A percentile compares a stretch with the other conserved stretches of the same genome.
Conservation (phyloP, 2,329 filamentous ascomycete species). For the Colletotrichum tropicale region DNA sequence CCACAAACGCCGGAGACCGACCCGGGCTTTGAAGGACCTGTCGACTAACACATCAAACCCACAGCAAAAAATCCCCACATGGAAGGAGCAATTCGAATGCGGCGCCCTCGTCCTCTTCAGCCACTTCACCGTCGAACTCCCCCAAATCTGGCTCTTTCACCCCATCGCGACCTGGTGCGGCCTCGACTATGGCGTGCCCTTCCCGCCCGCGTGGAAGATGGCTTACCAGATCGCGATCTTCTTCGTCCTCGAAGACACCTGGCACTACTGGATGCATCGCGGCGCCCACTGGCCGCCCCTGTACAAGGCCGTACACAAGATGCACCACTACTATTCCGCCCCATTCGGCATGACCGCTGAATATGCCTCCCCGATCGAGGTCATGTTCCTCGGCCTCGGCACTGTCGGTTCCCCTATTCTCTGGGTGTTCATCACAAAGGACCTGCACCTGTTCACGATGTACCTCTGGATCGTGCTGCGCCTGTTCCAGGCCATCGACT, state of each 20-base stretch:
- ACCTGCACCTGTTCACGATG: slow-evolving; percentile 97
- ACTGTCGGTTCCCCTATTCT: slow-evolving; percentile 82
- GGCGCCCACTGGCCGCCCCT: slow-evolving; percentile 91
- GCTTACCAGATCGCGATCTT: slow-evolving; percentile 90
- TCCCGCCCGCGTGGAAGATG: slow-evolving; percentile 85
- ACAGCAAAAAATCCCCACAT: slow-evolving; percentile 81
- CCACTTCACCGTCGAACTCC: slow-evolving; percentile 97
- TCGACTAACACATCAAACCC: neutral
- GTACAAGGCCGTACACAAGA: slow-evolving; percentile 97
- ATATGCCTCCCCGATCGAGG: slow-evolving; percentile 97
- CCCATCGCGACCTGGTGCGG: slow-evolving; percentile 93
- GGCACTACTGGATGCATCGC: slow-evolving; percentile 98
- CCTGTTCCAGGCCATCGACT: slow-evolving; percentile 96
- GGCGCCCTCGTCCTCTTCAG: slow-evolving; percentile 89
- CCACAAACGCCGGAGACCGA: neutral
- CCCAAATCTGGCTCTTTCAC: slow-evolving; percentile 99
- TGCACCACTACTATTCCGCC: slow-evolving; percentile 98
- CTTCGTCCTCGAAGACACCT: slow-evolving; percentile 94
- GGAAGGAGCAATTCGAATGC: slow-evolving; percentile 92
- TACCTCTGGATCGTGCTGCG: slow-evolving; percentile 94
- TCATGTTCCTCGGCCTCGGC: slow-evolving; percentile 91
- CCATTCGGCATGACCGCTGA: slow-evolving; percentile 98
- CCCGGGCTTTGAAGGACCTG: neutral
- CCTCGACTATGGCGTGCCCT: slow-evolving; percentile 86
- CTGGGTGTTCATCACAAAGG: slow-evolving; percentile 80